Conservation (phyloP, 257 asterid species). For the Penstemon davidsonii region DNA sequence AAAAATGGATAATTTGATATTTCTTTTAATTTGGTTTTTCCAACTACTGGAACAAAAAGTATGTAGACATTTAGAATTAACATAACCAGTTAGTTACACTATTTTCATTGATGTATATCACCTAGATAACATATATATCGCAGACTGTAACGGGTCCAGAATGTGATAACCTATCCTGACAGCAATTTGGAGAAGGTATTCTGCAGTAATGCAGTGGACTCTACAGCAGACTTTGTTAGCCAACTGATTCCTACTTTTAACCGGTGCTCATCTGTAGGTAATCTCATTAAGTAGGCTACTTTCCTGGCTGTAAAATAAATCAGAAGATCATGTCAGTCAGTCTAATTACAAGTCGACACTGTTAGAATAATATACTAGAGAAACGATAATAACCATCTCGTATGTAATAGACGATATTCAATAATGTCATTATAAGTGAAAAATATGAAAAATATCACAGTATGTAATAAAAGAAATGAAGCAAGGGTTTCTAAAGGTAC, state of each 20-base stretch:
- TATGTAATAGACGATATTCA: no score
- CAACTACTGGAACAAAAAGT: no score
- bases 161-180: slow-evolving; percentile 30
- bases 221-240: slow-evolving; percentile 79
- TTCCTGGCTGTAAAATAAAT: slow-evolving; percentile 68
- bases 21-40: no score
- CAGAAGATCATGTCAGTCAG: not conserved
- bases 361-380: not conserved
- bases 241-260: slow-evolving; percentile 88
- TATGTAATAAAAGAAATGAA: slow-evolving; percentile 5
- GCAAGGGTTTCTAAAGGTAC: slow-evolving; percentile 38
- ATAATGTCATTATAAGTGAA: not conserved
- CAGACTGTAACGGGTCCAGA: no score
- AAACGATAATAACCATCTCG: not conserved
- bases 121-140: no score
- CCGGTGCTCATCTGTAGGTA: slow-evolving; percentile 93
- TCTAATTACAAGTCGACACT: not conserved
- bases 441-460: not conserved
- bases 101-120: no score
- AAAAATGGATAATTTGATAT: no score
- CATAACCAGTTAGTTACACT: no score
- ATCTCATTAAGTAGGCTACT: slow-evolving; percentile 75
- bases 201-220: slow-evolving; percentile 75
- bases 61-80: no score
- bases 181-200: slow-evolving; percentile 57